Percentiles rank a stretch among this genome's conserved stretches.
These are phyloP conservation scores for Draba incana DNA, from an alignment of 345 rosid species.

Conservation along the genomic window DNA sequence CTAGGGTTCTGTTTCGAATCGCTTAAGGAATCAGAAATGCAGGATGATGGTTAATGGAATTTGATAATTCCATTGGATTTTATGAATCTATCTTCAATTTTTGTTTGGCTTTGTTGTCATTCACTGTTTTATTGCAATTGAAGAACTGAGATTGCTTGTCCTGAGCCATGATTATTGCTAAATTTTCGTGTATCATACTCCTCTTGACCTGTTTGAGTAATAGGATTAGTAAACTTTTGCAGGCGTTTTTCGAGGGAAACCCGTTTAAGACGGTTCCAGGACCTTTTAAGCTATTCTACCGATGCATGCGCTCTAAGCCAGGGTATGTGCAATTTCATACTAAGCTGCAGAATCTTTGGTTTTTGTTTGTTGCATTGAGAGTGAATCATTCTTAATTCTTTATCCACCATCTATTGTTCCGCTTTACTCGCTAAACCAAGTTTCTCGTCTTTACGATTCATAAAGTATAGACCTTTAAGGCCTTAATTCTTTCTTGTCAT, in stretches of 20 bases:
- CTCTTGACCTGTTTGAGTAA: background rate
- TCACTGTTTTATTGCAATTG: background rate
- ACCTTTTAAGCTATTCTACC: slow-evolving; percentile 89
- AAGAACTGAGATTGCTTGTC: background rate
- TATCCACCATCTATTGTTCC: background rate
- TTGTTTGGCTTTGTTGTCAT: background rate
- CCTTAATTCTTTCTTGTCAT: slow-evolving; percentile 3
- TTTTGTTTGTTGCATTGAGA: slow-evolving; percentile 11
- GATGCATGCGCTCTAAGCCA: slow-evolving; percentile 96
- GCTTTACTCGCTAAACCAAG: background rate
- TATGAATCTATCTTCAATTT: too few species aligned
- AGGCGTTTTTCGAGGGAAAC: slow-evolving; percentile 98
- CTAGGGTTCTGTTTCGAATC: slow-evolving; percentile 21
- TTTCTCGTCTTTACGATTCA: slow-evolving; percentile 18
- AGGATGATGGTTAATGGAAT: background rate
- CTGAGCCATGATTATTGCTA: background rate
- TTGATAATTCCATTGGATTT: background rate
- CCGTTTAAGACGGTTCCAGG: slow-evolving; percentile 99
- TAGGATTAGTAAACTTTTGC: slow-evolving; percentile 21
- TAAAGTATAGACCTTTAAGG: slow-evolving; percentile 7
- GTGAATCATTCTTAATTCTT: slow-evolving; percentile 7
- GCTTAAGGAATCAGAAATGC: slow-evolving; percentile 5
- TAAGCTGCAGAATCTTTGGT: background rate
- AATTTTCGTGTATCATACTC: background rate
- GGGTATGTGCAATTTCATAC: slow-evolving; percentile 56